Percentiles rank a stretch among this genome's conserved stretches.
phyloP scores from a whole-genome alignment of 108 stramenopile species.

The Nitzschia putrida region DNA sequence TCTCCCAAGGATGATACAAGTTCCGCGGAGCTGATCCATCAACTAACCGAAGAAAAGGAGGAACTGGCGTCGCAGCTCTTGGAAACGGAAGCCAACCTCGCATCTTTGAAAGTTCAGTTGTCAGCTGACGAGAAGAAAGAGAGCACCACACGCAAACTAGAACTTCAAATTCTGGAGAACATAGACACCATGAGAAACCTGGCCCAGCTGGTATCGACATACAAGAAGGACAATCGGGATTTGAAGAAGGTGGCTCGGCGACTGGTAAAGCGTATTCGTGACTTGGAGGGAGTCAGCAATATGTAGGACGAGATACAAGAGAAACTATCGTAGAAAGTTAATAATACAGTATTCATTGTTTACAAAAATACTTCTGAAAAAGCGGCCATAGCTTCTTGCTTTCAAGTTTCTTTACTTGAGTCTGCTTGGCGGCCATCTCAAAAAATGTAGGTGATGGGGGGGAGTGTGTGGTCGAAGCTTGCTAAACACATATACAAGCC shows the following conservation, averaged over 20 bases:
- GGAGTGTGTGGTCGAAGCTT: too few species aligned
- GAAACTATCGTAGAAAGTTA: too few species aligned
- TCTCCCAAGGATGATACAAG: too few species aligned
- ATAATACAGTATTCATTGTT: too few species aligned
- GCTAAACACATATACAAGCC: too few species aligned
- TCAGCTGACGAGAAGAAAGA: neutral
- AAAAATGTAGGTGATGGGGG: too few species aligned
- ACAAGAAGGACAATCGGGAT: neutral
- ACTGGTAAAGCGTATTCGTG: constrained; percentile 4
- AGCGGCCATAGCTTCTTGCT: too few species aligned
- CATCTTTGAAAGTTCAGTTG: neutral
- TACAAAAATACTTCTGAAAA: too few species aligned
- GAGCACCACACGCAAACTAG: neutral
- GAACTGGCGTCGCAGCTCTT: neutral
- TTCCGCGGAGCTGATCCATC: too few species aligned
- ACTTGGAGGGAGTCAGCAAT: constrained; percentile 2
- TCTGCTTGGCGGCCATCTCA: too few species aligned
- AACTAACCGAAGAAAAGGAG: neutral
- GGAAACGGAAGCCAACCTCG: neutral
- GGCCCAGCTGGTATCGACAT: neutral
- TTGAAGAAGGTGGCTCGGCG: neutral
- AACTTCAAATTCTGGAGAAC: constrained; percentile 3
- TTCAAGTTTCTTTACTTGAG: too few species aligned
- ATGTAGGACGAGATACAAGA: too few species aligned
- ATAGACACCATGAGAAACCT: neutral